Conservation (phyloP, 768 basidiomycete species). For the Mrakia gelida region DNA sequence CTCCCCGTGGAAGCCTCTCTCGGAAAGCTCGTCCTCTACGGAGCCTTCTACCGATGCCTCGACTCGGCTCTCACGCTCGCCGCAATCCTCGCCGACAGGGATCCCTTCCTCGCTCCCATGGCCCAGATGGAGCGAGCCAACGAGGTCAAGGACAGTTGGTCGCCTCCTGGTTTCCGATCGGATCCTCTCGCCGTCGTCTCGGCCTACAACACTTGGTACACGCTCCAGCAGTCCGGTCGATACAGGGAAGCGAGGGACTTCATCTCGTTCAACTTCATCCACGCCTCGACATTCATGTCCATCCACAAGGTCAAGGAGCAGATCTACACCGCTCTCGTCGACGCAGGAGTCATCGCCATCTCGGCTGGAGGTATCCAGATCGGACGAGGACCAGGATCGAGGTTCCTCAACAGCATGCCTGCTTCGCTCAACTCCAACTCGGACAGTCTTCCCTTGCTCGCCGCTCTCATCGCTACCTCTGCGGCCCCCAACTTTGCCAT, state of each 20-base stretch:
- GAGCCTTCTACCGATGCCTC: constrained; percentile 87
- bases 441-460: constrained; percentile 69
- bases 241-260: constrained; percentile 67
- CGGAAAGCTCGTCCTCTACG: constrained; percentile 82
- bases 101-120: constrained; percentile 81
- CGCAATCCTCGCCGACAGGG: constrained; percentile 82
- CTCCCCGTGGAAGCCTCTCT: constrained; percentile 85
- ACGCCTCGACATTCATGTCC: constrained; percentile 73
- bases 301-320: constrained; percentile 77
- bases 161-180: constrained; percentile 71
- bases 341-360: constrained; percentile 74
- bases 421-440: constrained; percentile 65
- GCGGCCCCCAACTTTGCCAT: constrained; percentile 88
- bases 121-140: constrained; percentile 62
- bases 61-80: constrained; percentile 83
- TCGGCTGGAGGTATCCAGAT: constrained; percentile 58
- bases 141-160: constrained; percentile 71
- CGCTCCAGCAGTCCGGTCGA: constrained; percentile 62
- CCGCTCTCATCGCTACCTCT: constrained; percentile 77
- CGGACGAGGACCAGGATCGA: constrained; percentile 33
- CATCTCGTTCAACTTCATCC: constrained; percentile 78
- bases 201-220: constrained; percentile 80
- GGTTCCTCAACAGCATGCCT: constrained; percentile 50
- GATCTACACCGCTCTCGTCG: constrained; percentile 68
- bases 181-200: constrained; percentile 73